phyloP scores from a whole-genome alignment of 2,329 filamentous ascomycete species.

The Didymella keratinophila region DNA sequence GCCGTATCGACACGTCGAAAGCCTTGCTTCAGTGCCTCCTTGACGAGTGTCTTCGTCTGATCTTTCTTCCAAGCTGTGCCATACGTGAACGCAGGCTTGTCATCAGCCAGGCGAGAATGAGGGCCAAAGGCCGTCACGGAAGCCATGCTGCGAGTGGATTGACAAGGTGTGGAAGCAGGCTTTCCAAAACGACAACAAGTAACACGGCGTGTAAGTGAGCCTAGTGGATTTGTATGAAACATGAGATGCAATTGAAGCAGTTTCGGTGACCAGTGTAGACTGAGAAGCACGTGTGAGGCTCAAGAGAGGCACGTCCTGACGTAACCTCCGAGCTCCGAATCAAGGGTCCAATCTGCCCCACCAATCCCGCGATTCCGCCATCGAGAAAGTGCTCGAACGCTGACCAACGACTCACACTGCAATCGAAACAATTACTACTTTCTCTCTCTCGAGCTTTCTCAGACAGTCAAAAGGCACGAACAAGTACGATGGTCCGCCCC shows the following conservation, averaged over 20 bases:
- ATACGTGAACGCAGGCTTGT: slow-evolving; percentile 64
- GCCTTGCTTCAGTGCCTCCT: slow-evolving; percentile 70
- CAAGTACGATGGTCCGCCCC: slow-evolving; percentile 36
- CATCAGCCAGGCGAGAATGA: slow-evolving; percentile 27
- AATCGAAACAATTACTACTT: too few relatives aligned
- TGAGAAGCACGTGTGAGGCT: slow-evolving; percentile 8
- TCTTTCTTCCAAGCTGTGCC: slow-evolving; percentile 89
- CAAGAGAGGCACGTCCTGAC: slow-evolving; percentile 12
- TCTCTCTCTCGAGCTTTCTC: too few relatives aligned
- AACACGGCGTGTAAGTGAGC: too few relatives aligned
- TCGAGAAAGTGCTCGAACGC: slow-evolving; percentile 18
- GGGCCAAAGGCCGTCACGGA: slow-evolving; percentile 21
- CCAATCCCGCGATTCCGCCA: slow-evolving; percentile 21
- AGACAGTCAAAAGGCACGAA: not conserved
- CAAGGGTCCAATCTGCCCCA: slow-evolving; percentile 22
- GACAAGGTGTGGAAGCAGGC: not conserved
- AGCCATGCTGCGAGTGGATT: slow-evolving; percentile 28
- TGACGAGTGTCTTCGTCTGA: slow-evolving; percentile 70
- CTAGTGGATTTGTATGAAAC: not conserved
- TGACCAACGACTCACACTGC: slow-evolving; percentile 5
- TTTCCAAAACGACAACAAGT: not conserved
- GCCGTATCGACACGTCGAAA: slow-evolving; percentile 81
- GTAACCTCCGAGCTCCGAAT: slow-evolving; percentile 19
- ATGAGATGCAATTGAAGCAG: not conserved
- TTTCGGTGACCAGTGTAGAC: not conserved